A percentile compares a stretch with the other conserved stretches of the same genome.
Evolutionary conservation across 2,329 filamentous ascomycete genomes (phyloP).

Genomic region (Cordyceps militaris): DNA sequence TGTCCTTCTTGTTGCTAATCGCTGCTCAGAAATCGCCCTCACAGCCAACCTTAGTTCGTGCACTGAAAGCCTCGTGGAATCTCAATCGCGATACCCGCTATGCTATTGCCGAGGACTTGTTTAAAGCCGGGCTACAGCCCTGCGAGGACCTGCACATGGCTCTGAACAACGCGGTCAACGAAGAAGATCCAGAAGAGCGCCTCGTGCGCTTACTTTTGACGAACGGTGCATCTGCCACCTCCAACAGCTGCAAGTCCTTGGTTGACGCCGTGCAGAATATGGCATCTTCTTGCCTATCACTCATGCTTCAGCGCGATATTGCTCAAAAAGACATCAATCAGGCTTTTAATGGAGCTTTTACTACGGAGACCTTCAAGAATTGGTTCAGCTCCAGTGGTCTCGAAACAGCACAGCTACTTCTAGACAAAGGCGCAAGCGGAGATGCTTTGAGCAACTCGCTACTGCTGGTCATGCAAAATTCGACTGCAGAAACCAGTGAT

Average conservation of each 20-base stretch:
- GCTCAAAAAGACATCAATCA: slow-evolving; percentile 36
- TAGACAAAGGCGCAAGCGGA: slow-evolving; percentile 42
- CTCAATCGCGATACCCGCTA: slow-evolving; percentile 42
- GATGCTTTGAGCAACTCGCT: slow-evolving; percentile 40
- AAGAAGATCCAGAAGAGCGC: slow-evolving; percentile 41
- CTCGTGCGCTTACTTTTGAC: slow-evolving; percentile 41
- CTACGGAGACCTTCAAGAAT: slow-evolving; percentile 28
- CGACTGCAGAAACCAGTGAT: slow-evolving; percentile 29
- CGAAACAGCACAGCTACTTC: slow-evolving; percentile 38
- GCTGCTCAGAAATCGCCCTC: slow-evolving; percentile 37
- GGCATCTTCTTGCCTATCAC: slow-evolving; percentile 30
- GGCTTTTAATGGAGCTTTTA: slow-evolving; percentile 40
- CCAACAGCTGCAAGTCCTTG: slow-evolving; percentile 45
- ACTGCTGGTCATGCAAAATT: slow-evolving; percentile 37
- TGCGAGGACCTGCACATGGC: slow-evolving; percentile 44
- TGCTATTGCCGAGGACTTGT: slow-evolving; percentile 41
- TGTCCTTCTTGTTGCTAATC: slow-evolving; percentile 11
- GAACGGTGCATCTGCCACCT: slow-evolving; percentile 45
- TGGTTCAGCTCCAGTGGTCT: slow-evolving; percentile 45
- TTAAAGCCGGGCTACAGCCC: slow-evolving; percentile 42
- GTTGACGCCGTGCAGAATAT: slow-evolving; percentile 40
- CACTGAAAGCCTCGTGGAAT: slow-evolving; percentile 48
- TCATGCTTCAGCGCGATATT: slow-evolving; percentile 37
- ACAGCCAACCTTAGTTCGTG: slow-evolving; percentile 39
- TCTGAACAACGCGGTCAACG: slow-evolving; percentile 46